Evolutionary conservation across 2,329 filamentous ascomycete genomes (phyloP).

Genomic region (Cladosporium sp.): DNA sequence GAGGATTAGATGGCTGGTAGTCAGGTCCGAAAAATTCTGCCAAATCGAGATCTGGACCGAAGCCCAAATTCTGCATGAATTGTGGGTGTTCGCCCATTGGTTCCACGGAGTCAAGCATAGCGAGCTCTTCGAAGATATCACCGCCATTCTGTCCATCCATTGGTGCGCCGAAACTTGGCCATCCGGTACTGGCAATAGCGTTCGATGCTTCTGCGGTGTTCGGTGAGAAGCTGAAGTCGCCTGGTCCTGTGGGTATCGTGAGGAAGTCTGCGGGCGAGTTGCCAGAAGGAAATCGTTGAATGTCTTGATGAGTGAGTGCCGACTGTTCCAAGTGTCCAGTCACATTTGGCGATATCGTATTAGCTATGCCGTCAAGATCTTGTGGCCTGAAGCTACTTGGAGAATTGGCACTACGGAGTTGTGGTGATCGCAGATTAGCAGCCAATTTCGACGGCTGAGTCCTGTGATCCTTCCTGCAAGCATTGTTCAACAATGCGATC

Average conservation of each 20-base stretch:
- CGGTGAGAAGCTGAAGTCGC: constrained; percentile 8
- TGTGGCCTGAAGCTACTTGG: neutral
- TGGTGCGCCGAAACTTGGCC: neutral
- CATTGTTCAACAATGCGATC: constrained; percentile 20
- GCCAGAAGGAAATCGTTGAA: neutral
- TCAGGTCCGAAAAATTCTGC: constrained; percentile 46
- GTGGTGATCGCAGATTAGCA: constrained; percentile 15
- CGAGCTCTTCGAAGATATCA: constrained; percentile 55
- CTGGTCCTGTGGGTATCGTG: constrained; percentile 7
- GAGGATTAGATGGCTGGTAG: constrained; percentile 40
- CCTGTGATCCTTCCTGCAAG: constrained; percentile 13
- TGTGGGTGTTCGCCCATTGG: constrained; percentile 53
- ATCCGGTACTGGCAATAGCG: neutral
- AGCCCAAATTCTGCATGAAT: constrained; percentile 65
- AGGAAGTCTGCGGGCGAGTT: constrained; percentile 4
- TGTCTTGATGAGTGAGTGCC: neutral
- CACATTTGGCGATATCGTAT: neutral
- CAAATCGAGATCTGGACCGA: constrained; percentile 59
- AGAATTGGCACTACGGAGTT: neutral
- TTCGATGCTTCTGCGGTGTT: neutral
- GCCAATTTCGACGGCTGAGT: constrained; percentile 26
- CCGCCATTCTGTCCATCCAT: constrained; percentile 9
- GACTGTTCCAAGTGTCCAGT: neutral
- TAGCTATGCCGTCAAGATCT: neutral
- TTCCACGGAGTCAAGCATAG: constrained; percentile 52